phyloP scores from a whole-genome alignment of 139 green algal species.

The Ulvella scutata region DNA sequence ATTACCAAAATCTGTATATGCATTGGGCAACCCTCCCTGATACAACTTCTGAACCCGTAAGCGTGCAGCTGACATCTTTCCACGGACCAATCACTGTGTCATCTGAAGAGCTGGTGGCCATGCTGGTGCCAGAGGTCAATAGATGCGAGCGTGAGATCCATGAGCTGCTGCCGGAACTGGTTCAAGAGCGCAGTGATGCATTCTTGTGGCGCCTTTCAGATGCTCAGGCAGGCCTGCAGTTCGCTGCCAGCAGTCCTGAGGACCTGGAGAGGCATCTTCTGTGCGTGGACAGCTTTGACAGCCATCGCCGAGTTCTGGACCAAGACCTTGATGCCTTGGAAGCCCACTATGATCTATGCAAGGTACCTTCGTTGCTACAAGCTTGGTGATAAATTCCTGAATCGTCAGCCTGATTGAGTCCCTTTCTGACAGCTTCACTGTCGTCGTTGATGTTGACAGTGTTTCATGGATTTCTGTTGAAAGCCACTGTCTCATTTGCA shows the following conservation, averaged over 20 bases:
- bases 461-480: no score
- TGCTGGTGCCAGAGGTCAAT: not conserved
- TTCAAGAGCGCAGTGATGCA: not conserved
- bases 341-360: slow-evolving; percentile 11
- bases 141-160: not conserved
- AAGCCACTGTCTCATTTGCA: no score
- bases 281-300: not conserved
- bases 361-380: no score
- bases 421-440: no score
- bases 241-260: not conserved
- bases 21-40: not conserved
- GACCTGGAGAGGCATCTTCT: not conserved
- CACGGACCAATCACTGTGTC: not conserved
- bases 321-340: slow-evolving; percentile 5
- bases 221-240: not conserved
- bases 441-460: no score
- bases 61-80: not conserved
- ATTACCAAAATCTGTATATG: not conserved
- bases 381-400: no score
- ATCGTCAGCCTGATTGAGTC: no score
- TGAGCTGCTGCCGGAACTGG: not conserved
- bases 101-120: not conserved
- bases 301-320: not conserved
- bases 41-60: not conserved
- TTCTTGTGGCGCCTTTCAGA: not conserved